Percentiles rank a stretch among this genome's conserved stretches.
Evolutionary conservation across 2,329 filamentous ascomycete genomes (phyloP).

Genomic region (Claviceps sp.): DNA sequence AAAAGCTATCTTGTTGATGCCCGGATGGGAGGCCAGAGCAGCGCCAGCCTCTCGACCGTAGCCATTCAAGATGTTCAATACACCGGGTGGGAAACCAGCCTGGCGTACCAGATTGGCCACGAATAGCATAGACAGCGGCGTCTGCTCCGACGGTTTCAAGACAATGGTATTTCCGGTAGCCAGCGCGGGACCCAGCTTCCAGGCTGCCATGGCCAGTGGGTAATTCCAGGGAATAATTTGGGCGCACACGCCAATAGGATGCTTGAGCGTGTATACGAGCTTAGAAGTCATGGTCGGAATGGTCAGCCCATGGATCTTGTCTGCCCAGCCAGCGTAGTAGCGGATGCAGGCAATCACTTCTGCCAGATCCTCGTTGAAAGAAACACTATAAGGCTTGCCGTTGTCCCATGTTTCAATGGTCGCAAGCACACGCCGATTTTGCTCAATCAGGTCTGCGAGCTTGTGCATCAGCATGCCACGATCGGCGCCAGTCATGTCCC

Average conservation of each 20-base stretch:
- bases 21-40: slow-evolving; percentile 52
- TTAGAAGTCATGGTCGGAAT: slow-evolving; percentile 57
- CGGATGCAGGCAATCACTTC: slow-evolving; percentile 36
- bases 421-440: slow-evolving; percentile 38
- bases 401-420: slow-evolving; percentile 71
- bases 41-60: slow-evolving; percentile 54
- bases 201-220: slow-evolving; percentile 34
- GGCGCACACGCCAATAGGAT: slow-evolving; percentile 66
- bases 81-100: slow-evolving; percentile 65
- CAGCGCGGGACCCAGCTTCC: slow-evolving; percentile 63
- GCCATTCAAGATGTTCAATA: slow-evolving; percentile 65
- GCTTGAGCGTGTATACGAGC: slow-evolving; percentile 60
- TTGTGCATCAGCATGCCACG: slow-evolving; percentile 58
- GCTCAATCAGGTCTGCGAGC: slow-evolving; percentile 56
- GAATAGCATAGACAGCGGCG: slow-evolving; percentile 50
- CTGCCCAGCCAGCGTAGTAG: slow-evolving; percentile 68
- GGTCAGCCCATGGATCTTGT: slow-evolving; percentile 66
- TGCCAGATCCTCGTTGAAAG: slow-evolving; percentile 51
- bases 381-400: slow-evolving; percentile 50
- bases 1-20: slow-evolving; percentile 66
- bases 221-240: slow-evolving; percentile 69
- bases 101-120: slow-evolving; percentile 55
- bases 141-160: slow-evolving; percentile 55
- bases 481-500: slow-evolving; percentile 50
- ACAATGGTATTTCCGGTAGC: slow-evolving; percentile 51